Evolutionary conservation across 768 basidiomycete species (phyloP), one percentile per base, ranked within the genome.

Genomic region (Pilatotrama ljubarskyi): DNA sequence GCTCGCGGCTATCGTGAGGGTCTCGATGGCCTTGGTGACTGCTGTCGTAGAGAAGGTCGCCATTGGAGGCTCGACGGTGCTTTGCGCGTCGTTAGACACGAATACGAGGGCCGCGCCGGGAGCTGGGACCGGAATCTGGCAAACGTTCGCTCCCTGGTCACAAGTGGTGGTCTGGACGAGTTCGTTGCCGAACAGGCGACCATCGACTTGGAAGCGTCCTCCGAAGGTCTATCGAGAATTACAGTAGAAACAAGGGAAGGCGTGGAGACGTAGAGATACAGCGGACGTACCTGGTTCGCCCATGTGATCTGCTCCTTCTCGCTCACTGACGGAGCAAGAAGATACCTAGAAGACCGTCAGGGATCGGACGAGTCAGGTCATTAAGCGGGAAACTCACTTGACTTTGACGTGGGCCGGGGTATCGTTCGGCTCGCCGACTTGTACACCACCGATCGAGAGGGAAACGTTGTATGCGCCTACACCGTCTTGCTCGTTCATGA

Each of bases 101-200:
- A 90, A 91, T 59, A 93, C 87, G 44, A 93, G 77, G 0, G 90
- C 90, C 61, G 88, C 85, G 37, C 83, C 83, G 0, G 92, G 91
- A 0, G 89, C 87, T 35, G 82, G 80, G 46, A 93, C 82, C 8
- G 78, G 77, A 49, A 93, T 76, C 22, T 72, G 64, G 71, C 91
- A 93, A 0, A 76, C 75, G 64, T 82, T 81, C 54, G 75, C 74
- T 5, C 70, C 69, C 36, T 76, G 72, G 68, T 88, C 78, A 66
- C 92, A 95, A 14, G 72, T 64, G 36, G 93, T 78, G 0, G 82
- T 86, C 57, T 81, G 75, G 9, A 91, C 78, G 54, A 79, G 69
- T 44, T 84, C 76, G 0, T 70, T 66, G 46, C 89, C 89, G 46
- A 76, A 75, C 25, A 85, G 80, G 44, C 85, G 82, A 0, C 91